Evolutionary conservation across 2,329 filamentous ascomycete species (phyloP).

Genomic region (Cytospora piceicola): DNA sequence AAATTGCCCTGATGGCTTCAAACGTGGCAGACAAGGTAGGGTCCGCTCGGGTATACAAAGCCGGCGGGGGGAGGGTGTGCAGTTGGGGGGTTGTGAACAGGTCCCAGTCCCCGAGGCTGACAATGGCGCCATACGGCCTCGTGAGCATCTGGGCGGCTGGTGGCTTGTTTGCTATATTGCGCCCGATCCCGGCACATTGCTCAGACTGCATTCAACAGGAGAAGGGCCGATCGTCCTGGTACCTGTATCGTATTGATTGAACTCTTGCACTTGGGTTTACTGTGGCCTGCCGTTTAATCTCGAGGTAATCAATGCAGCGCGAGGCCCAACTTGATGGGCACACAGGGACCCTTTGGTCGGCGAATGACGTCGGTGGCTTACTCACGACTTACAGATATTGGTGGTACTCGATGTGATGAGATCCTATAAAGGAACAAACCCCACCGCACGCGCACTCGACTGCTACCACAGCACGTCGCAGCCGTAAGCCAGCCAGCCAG

Average conservation of each 20-base stretch:
- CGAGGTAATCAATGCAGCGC: conserved; percentile 8
- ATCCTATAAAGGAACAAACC: background rate
- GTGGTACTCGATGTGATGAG: background rate
- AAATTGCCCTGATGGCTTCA: background rate
- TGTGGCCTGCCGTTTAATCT: background rate
- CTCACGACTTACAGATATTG: background rate
- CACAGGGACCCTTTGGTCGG: conserved; percentile 7
- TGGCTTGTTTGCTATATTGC: conserved; percentile 2
- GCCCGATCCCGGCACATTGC: background rate
- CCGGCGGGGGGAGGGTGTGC: conserved; percentile 7
- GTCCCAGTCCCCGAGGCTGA: conserved; percentile 12
- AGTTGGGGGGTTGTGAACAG: conserved; percentile 13
- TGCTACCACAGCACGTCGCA: background rate
- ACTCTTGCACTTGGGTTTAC: background rate
- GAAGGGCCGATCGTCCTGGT: background rate
- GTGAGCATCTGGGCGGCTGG: conserved; percentile 1
- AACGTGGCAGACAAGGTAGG: conserved; percentile 8
- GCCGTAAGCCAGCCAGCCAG: background rate
- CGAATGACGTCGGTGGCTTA: conserved; percentile 15
- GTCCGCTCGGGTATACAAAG: conserved; percentile 10
- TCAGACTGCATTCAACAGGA: background rate
- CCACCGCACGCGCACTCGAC: background rate
- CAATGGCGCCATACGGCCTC: conserved; percentile 18
- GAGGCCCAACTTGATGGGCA: conserved; percentile 17
- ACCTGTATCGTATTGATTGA: conserved; percentile 4